Evolutionary conservation across 1,139 yeast species (phyloP).

Genomic region (Geotrichum macrosporum): DNA sequence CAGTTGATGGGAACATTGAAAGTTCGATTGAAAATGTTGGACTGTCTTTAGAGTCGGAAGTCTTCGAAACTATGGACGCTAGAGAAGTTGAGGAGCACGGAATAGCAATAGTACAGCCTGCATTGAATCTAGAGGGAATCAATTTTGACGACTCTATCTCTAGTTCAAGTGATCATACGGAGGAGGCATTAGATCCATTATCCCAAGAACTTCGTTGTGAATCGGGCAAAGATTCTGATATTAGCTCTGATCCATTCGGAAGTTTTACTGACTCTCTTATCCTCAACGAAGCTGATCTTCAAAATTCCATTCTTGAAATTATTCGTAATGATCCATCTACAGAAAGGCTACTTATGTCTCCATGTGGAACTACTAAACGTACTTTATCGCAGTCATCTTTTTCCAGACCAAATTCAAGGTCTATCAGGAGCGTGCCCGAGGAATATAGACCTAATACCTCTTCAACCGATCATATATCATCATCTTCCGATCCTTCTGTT

Average conservation of each 20-base stretch:
- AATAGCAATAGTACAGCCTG: no score
- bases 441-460: not conserved
- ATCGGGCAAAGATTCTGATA: not conserved
- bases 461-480: not conserved
- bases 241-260: constrained; percentile 7
- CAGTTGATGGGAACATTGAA: no score
- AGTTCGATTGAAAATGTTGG: no score
- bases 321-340: constrained; percentile 3
- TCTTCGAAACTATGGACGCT: no score
- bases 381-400: constrained; percentile 3
- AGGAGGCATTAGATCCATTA: not conserved
- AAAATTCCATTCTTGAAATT: constrained; percentile 10
- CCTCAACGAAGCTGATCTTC: constrained; percentile 10
- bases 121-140: not conserved
- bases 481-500: constrained; percentile 1
- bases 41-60: no score
- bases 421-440: not conserved
- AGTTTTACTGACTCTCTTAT: constrained; percentile 8
- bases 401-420: not conserved
- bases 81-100: no score
- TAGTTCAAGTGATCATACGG: not conserved
- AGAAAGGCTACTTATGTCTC: constrained; percentile 7
- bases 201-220: not conserved
- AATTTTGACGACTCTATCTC: constrained; percentile 1
- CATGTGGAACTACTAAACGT: constrained; percentile 3